phyloP scores from a whole-genome alignment of 176 grass and related monocot species.

The Oropetium thomaeum region DNA sequence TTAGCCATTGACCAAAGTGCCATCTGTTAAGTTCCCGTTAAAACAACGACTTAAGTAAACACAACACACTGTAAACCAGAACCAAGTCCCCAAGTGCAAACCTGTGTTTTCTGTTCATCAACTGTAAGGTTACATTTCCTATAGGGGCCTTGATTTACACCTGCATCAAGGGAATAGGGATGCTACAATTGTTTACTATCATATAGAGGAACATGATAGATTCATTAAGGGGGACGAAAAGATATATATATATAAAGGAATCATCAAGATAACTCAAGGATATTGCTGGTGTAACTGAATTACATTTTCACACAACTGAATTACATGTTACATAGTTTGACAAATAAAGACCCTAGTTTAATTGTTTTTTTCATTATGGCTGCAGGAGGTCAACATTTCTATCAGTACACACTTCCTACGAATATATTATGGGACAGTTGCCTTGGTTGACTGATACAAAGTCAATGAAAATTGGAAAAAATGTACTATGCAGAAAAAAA shows the following conservation, averaged over 20 bases:
- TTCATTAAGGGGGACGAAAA: not conserved
- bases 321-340: slow-evolving; percentile 13
- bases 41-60: slow-evolving; percentile 12
- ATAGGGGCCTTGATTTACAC: slow-evolving; percentile 60
- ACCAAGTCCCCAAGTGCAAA: slow-evolving; percentile 23
- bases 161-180: slow-evolving; percentile 34
- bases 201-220: not conserved
- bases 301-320: not conserved
- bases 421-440: not conserved
- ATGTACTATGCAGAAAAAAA: no score
- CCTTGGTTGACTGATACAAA: not conserved
- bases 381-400: not conserved
- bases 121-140: slow-evolving; percentile 72
- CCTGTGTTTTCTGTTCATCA: slow-evolving; percentile 94
- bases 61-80: slow-evolving; percentile 9
- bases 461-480: not conserved
- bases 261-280: not conserved
- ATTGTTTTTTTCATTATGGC: not conserved
- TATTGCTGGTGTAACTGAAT: no score
- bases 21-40: slow-evolving; percentile 46
- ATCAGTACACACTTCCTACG: not conserved
- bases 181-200: not conserved
- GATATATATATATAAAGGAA: not conserved
- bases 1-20: slow-evolving; percentile 91
- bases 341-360: not conserved